phyloP scores from a whole-genome alignment of 768 basidiomycete species.

The Trametes cinnabarina region DNA sequence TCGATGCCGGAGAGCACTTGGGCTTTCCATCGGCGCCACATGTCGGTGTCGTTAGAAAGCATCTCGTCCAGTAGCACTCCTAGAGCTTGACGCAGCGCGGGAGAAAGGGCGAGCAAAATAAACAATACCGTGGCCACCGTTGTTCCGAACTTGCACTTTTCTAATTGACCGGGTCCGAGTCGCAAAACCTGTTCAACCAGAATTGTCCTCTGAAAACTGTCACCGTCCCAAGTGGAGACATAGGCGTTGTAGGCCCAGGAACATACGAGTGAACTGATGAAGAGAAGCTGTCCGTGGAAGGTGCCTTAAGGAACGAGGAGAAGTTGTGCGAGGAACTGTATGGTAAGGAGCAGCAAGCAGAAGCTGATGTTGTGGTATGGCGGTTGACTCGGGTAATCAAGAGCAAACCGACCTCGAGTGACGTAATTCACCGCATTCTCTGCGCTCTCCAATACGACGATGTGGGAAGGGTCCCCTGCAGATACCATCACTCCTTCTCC shows the following conservation, averaged over 20 bases:
- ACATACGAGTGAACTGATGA: constrained; percentile 7
- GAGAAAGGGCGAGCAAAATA: not conserved
- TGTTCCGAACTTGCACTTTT: constrained; percentile 1
- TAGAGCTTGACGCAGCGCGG: not conserved
- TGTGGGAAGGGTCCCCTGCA: not conserved
- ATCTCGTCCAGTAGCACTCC: not conserved
- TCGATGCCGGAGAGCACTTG: not conserved
- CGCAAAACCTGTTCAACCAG: not conserved
- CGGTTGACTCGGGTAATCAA: not conserved
- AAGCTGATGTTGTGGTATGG: constrained; percentile 1
- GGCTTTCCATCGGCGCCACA: not conserved
- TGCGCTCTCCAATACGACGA: constrained; percentile 2
- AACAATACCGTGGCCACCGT: not conserved
- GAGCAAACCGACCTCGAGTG: constrained; percentile 8
- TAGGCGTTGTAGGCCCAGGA: constrained; percentile 17
- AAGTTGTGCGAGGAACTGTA: constrained; percentile 12
- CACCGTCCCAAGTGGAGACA: constrained; percentile 10
- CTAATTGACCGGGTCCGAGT: not conserved
- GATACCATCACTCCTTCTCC: constrained; percentile 12
- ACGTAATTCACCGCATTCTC: constrained; percentile 5
- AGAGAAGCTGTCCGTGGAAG: constrained; percentile 14
- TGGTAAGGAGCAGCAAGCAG: constrained; percentile 1
- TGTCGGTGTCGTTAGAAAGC: constrained; percentile 3
- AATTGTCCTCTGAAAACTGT: constrained; percentile 6
- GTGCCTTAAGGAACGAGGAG: constrained; percentile 11